These are phyloP conservation scores for Eucalyptus curtisii DNA, from an alignment of 345 rosid species.

Conservation along the genomic window DNA sequence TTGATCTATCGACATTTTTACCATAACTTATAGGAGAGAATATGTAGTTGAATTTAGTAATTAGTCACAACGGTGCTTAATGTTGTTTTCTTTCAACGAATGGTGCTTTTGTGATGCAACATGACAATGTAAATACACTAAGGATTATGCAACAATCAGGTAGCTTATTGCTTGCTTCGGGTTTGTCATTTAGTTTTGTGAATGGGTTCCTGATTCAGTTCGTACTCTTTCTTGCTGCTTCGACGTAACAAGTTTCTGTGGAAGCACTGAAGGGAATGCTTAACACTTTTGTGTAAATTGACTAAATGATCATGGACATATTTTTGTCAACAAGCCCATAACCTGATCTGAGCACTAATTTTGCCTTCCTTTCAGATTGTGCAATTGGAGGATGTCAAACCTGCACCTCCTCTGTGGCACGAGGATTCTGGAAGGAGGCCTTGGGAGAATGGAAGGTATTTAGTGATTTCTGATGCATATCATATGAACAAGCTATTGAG, in stretches of 20 bases:
- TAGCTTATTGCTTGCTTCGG: not conserved
- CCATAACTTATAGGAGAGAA: not conserved
- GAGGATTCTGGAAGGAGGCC: slow-evolving; percentile 57
- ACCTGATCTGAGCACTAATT: not conserved
- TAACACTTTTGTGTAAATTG: not conserved
- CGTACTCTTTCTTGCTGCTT: not conserved
- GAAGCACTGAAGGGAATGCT: not conserved
- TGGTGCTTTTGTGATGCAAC: not conserved
- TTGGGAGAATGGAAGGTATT: slow-evolving; percentile 28
- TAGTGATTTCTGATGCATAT: not conserved
- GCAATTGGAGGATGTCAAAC: slow-evolving; percentile 42
- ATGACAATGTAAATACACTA: not conserved
- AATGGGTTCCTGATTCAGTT: not conserved
- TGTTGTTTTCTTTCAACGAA: not conserved
- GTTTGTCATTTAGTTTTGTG: not conserved
- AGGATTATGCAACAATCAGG: not conserved
- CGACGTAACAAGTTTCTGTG: not conserved
- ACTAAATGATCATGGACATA: not conserved
- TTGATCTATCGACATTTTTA: not conserved
- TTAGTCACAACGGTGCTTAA: not conserved
- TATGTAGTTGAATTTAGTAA: not conserved
- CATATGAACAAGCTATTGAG: not conserved
- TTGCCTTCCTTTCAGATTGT: slow-evolving; percentile 33
- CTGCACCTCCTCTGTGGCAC: slow-evolving; percentile 68
- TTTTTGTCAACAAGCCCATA: not conserved